Base-by-base conservation (phyloP, 257 asterid species). In the Penstemon newberryi region DNA sequence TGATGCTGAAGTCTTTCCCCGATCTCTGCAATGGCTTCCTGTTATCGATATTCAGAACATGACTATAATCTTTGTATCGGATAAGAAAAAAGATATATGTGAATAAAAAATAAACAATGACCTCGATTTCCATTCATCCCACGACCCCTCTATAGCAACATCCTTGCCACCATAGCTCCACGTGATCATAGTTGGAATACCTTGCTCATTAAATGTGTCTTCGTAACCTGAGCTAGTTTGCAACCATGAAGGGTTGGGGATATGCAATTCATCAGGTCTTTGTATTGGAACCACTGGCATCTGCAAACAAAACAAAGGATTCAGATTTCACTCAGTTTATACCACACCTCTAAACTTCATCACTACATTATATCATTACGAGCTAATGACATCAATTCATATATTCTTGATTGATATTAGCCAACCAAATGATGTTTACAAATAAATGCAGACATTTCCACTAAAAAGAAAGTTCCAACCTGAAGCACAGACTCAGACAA, bases 71-170 rank as follows among this genome's bases (percentile, higher is more conserved):
- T 63, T 52, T n/a, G 46, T 72, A 36, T 33, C 58, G 38, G 6
- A 50, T 33, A 18, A 73, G 43, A 8, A 5, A 65, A 36, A 19
- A 45, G 11, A 18, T 39, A 50, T 5, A 25, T 36, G 39, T 50
- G 25, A 33, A 70, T 63, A 7, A 11, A 6, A 66, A n/a, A 38
- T 70, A 66, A 10, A 7, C 5, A 61, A 33, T 44, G 73, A 91
- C 99, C 96, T 91, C 50, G 96, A 79, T 76, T 85, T 91, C 96
- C 99, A 94, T 75, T 85, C 77, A 81, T 94, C 97, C 99, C 99
- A 94, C 15, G 99, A 94, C 52, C 99, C 99, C 81, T 91, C 99
- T 63, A 94, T 89, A 3, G 86, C 79, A 66, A 91, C 96, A 53
- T 94, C 98, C 63, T 85, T 85, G 69, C 96, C 98, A 56, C 83